Conservation (phyloP, 2,329 filamentous ascomycete species). For the Neopestalotiopsis sp. region DNA sequence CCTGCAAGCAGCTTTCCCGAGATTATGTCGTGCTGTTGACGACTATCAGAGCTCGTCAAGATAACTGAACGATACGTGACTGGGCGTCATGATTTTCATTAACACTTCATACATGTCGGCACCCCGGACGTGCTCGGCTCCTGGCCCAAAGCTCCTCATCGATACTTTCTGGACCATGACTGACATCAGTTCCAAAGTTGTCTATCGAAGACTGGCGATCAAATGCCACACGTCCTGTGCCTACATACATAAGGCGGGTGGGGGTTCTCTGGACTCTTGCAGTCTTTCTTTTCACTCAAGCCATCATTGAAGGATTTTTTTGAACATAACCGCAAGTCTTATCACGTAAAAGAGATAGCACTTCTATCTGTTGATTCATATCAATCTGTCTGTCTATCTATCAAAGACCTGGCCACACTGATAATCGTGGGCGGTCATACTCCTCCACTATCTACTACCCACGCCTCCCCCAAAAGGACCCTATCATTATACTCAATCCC, state of each 20-base stretch:
- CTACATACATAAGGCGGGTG: slow-evolving; percentile 29
- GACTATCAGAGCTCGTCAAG: slow-evolving; percentile 24
- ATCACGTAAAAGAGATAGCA: neutral
- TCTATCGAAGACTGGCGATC: slow-evolving; percentile 17
- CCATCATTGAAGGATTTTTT: neutral
- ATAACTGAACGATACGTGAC: slow-evolving; percentile 46
- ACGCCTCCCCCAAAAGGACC: neutral
- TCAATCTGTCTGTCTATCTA: neutral
- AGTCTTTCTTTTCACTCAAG: slow-evolving; percentile 8
- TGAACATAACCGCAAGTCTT: neutral
- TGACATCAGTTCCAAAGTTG: slow-evolving; percentile 22
- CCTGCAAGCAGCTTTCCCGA: slow-evolving; percentile 42
- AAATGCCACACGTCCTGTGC: slow-evolving; percentile 16
- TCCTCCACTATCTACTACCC: neutral
- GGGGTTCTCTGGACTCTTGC: slow-evolving; percentile 22
- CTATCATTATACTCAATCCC: slow-evolving; percentile 18
- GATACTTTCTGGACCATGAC: slow-evolving; percentile 13
- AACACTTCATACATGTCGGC: slow-evolving; percentile 20
- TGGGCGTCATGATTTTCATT: slow-evolving; percentile 34
- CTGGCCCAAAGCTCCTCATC: slow-evolving; percentile 22
- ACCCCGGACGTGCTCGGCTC: slow-evolving; percentile 22
- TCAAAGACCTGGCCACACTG: neutral
- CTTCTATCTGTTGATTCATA: neutral
- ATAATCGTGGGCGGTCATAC: neutral
- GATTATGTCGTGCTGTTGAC: slow-evolving; percentile 35